Conservation (phyloP, 768 basidiomycete genomes). For the Mycena leptocephala region DNA sequence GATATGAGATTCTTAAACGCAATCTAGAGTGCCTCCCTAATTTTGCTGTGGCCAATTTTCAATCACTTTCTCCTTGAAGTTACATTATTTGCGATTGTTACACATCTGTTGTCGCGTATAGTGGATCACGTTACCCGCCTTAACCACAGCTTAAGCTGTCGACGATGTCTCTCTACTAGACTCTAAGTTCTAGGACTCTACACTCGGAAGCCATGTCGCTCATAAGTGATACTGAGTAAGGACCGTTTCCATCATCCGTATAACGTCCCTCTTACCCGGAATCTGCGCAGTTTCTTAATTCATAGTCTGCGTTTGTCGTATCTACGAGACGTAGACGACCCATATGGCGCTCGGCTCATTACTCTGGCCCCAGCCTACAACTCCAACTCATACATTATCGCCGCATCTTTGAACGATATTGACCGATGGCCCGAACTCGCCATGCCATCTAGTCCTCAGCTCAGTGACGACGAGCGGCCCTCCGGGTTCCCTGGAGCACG, state of each 20-base stretch:
- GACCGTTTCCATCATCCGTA: constrained; percentile 31
- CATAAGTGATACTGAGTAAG: constrained; percentile 76
- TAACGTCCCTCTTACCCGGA: not conserved
- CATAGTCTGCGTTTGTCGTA: constrained; percentile 90
- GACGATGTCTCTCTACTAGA: not conserved
- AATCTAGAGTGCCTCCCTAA: no score
- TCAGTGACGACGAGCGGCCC: constrained; percentile 79
- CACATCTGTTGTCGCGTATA: no score
- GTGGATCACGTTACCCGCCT: no score
- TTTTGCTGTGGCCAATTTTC: no score
- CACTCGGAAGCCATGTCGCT: constrained; percentile 33
- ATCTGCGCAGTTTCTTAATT: constrained; percentile 72
- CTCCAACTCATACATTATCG: constrained; percentile 88
- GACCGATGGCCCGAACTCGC: constrained; percentile 91
- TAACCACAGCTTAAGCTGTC: no score
- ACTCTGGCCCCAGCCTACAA: constrained; percentile 84
- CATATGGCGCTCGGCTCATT: constrained; percentile 87
- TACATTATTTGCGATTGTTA: no score
- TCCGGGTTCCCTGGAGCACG: constrained; percentile 66
- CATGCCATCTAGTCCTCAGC: constrained; percentile 78
- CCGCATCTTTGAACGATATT: constrained; percentile 84
- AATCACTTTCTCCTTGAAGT: no score
- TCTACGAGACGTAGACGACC: constrained; percentile 91
- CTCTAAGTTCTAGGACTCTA: not conserved
- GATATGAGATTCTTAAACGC: no score